Conservation (phyloP, 176 grass and related monocot species). For the Panicum miliaceum region DNA sequence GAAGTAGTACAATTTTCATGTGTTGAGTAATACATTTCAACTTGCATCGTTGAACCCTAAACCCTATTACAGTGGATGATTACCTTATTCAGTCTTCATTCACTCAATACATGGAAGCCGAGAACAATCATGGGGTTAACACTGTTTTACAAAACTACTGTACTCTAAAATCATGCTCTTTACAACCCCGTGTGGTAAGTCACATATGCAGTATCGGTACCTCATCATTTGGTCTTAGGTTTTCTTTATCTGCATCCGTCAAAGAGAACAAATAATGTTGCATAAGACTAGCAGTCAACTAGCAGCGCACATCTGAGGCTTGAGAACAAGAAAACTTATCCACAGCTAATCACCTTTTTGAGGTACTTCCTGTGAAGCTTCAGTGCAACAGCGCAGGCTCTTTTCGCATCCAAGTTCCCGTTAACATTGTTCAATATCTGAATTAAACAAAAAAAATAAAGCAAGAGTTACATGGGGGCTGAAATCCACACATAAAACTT, state of each 20-base stretch:
- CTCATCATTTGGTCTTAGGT: background rate
- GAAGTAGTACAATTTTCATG: no score
- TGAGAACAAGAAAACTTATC: background rate
- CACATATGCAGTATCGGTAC: background rate
- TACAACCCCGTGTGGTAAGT: background rate
- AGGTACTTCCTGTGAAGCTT: constrained; percentile 95
- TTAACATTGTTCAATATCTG: constrained; percentile 86
- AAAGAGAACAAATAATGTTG: constrained; percentile 28
- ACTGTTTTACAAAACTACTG: background rate
- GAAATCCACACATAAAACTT: background rate
- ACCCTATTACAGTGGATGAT: background rate
- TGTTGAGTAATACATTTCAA: background rate
- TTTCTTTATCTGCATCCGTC: constrained; percentile 54
- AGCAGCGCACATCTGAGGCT: background rate
- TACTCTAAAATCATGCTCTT: background rate
- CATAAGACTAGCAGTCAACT: background rate
- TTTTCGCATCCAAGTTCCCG: constrained; percentile 90
- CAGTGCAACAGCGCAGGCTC: constrained; percentile 72
- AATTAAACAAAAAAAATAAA: constrained; percentile 20
- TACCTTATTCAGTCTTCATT: background rate
- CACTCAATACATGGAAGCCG: background rate
- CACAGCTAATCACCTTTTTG: constrained; percentile 61
- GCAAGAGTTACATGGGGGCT: background rate
- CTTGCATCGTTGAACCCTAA: constrained; percentile 4
- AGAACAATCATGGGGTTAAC: constrained; percentile 22